phyloP scores from a whole-genome alignment of 116 monocot species.

The Papilionanthe hybrid region DNA sequence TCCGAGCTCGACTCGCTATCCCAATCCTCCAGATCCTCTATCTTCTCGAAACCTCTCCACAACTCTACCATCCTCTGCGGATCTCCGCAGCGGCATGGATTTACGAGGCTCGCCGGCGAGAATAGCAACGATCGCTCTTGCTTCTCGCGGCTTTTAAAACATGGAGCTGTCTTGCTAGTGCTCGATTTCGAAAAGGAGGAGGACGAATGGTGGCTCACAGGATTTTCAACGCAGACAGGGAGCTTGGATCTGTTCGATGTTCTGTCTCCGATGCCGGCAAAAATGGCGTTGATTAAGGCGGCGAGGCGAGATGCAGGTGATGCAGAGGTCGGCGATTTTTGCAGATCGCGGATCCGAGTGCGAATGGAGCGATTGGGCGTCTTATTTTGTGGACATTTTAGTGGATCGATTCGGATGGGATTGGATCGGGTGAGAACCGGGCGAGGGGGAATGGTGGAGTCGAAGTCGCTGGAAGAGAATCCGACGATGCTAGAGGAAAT shows the following conservation, averaged over 20 bases:
- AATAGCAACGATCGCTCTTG: not conserved
- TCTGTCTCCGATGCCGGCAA: slow-evolving; percentile 5
- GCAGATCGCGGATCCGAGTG: slow-evolving; percentile 14
- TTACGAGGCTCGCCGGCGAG: not conserved
- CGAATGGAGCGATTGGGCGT: not conserved
- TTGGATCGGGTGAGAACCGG: slow-evolving; percentile 11
- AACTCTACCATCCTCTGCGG: slow-evolving; percentile 18
- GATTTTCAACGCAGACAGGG: slow-evolving; percentile 5
- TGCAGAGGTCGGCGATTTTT: slow-evolving; percentile 6
- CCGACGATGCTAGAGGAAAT: not conserved
- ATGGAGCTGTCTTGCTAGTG: slow-evolving; percentile 45
- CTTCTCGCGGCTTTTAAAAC: not conserved
- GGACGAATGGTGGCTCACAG: slow-evolving; percentile 33
- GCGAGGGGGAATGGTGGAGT: not conserved
- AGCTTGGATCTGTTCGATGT: not conserved
- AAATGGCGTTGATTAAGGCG: slow-evolving; percentile 39
- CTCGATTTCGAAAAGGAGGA: slow-evolving; percentile 56
- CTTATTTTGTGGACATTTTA: not conserved
- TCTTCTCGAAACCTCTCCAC: not conserved
- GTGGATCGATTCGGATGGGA: slow-evolving; percentile 16
- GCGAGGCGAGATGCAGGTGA: slow-evolving; percentile 47
- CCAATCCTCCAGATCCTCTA: slow-evolving; percentile 12
- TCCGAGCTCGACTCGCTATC: slow-evolving; percentile 45
- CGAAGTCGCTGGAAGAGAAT: slow-evolving; percentile 11
- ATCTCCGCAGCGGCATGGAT: not conserved